Conservation (phyloP, 805 yeast species). For the Diddensiella santjacobensis region DNA sequence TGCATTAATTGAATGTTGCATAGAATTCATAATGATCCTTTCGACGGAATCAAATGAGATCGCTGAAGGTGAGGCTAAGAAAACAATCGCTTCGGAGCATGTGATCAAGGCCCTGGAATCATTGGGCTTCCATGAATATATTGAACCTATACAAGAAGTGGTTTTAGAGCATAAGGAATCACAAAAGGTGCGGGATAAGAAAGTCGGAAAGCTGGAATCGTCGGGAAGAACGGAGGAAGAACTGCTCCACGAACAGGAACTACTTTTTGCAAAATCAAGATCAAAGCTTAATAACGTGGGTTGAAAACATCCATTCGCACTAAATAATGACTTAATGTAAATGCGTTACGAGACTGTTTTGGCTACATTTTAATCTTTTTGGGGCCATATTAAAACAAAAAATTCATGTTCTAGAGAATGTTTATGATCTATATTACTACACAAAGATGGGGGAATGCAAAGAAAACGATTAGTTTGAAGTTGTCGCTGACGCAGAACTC, state of each 20-base stretch:
- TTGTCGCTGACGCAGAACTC: not conserved
- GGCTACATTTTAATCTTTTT: constrained; percentile 1
- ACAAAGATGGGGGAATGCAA: not conserved
- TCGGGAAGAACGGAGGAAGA: constrained; percentile 93
- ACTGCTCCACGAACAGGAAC: constrained; percentile 86
- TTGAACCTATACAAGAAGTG: constrained; percentile 75
- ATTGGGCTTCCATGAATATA: constrained; percentile 80
- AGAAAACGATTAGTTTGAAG: not conserved
- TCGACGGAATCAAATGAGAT: constrained; percentile 93
- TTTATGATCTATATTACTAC: too few species aligned
- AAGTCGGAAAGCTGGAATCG: constrained; percentile 88
- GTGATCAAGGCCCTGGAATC: constrained; percentile 85
- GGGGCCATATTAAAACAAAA: too few species aligned
- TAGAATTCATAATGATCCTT: constrained; percentile 90
- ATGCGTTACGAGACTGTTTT: not conserved
- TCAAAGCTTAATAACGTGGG: constrained; percentile 23
- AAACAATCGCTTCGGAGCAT: constrained; percentile 95
- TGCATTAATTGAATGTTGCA: constrained; percentile 92
- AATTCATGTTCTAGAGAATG: too few species aligned
- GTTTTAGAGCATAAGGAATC: constrained; percentile 83
- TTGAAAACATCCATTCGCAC: not conserved
- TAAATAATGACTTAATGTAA: not conserved
- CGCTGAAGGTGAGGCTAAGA: constrained; percentile 93
- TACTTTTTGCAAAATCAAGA: constrained; percentile 55
- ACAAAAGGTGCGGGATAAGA: constrained; percentile 79